Percentiles rank a stretch among this genome's conserved stretches.
Evolutionary conservation across 164 flowering plant species (phyloP).

Genomic region (Macadamia integrifolia): DNA sequence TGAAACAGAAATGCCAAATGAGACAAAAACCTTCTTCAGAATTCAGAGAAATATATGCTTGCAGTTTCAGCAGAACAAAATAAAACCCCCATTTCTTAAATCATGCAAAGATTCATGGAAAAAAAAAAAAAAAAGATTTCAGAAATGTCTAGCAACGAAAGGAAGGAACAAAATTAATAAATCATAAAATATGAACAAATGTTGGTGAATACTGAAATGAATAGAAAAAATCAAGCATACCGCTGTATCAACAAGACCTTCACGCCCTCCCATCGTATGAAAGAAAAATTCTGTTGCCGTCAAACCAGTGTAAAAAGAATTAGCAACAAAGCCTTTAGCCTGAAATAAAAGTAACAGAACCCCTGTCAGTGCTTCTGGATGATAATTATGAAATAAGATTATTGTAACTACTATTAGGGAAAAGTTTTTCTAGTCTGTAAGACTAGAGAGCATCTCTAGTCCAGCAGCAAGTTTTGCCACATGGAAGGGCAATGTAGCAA

Average conservation of each 20-base stretch:
- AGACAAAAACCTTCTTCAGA: too few species aligned
- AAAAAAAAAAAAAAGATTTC: too few species aligned
- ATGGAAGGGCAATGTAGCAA: too few species aligned
- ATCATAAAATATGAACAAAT: background rate
- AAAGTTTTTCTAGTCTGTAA: too few species aligned
- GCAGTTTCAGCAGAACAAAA: background rate
- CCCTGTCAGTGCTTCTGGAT: background rate
- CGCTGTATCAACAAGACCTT: conserved; percentile 99
- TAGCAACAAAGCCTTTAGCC: conserved; percentile 99
- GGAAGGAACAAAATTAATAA: background rate
- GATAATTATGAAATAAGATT: too few species aligned
- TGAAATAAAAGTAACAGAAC: conserved; percentile 28
- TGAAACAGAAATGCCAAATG: too few species aligned
- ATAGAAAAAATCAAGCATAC: conserved; percentile 30
- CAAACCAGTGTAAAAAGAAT: conserved; percentile 89
- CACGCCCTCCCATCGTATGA: conserved; percentile 99
- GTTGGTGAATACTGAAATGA: background rate
- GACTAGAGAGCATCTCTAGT: too few species aligned
- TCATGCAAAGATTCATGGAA: background rate
- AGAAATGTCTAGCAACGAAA: background rate
- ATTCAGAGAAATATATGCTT: too few species aligned
- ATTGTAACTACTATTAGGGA: too few species aligned
- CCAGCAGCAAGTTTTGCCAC: too few species aligned
- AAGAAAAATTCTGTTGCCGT: conserved; percentile 95
- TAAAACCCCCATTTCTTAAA: background rate